Evolutionary conservation across 2,329 filamentous ascomycete genomes (phyloP).

Genomic region (Ilyonectria sp.): DNA sequence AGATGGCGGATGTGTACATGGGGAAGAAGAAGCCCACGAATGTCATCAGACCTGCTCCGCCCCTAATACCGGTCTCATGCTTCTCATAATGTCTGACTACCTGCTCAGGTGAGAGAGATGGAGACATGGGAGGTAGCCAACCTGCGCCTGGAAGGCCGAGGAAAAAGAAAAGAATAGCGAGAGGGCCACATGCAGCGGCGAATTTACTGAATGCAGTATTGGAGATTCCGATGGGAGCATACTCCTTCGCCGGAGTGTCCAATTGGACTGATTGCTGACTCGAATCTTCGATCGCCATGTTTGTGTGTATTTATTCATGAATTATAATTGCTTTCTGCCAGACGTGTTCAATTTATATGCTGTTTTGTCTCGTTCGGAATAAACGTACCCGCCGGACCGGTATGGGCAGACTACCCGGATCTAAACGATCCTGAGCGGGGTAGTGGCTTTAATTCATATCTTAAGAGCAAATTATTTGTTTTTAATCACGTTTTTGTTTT

Average conservation of each 20-base stretch:
- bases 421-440: too few species aligned
- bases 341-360: neutral
- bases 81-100: neutral
- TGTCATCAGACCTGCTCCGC: slow-evolving; percentile 6
- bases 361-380: neutral
- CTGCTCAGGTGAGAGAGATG: neutral
- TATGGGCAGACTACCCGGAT: neutral
- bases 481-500: too few species aligned
- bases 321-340: neutral
- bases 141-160: slow-evolving; percentile 1
- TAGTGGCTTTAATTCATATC: too few species aligned
- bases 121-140: slow-evolving; percentile 3
- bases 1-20: neutral
- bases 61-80: slow-evolving; percentile 5
- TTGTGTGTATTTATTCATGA: neutral
- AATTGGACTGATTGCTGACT: neutral
- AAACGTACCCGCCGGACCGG: neutral
- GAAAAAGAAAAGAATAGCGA: slow-evolving; percentile 12
- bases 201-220: slow-evolving; percentile 1
- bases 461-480: too few species aligned
- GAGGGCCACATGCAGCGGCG: neutral
- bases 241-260: neutral
- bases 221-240: neutral
- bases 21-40: slow-evolving; percentile 4
- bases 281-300: neutral